These are phyloP conservation scores for Beauveria bassiana DNA, from an alignment of 2,329 filamentous ascomycete species.

Conservation along the genomic window DNA sequence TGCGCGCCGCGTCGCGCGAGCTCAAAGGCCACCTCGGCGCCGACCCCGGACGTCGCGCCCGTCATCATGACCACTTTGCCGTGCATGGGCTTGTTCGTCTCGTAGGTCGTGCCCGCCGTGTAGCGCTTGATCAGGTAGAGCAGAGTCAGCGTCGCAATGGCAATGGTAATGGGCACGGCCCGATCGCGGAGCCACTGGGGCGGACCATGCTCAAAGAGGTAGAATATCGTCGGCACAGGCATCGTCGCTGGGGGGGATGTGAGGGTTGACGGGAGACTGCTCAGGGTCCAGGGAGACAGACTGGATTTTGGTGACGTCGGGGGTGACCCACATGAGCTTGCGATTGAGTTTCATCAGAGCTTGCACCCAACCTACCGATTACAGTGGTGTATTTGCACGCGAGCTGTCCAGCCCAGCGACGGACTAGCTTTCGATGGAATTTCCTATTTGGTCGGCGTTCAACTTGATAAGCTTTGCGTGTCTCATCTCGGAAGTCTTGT, in stretches of 20 bases:
- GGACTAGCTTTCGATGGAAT: too few relatives aligned
- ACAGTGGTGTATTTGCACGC: too few relatives aligned
- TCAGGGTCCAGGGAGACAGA: background rate
- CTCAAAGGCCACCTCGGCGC: slow-evolving; percentile 64
- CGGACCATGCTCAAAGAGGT: slow-evolving; percentile 38
- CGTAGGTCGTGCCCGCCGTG: slow-evolving; percentile 67
- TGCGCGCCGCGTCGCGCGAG: slow-evolving; percentile 81
- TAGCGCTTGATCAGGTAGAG: slow-evolving; percentile 59
- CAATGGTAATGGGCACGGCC: slow-evolving; percentile 34
- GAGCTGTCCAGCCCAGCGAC: too few relatives aligned
- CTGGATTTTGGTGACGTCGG: background rate
- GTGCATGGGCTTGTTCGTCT: slow-evolving; percentile 76
- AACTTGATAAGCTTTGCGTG: too few relatives aligned
- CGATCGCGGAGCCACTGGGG: slow-evolving; percentile 41
- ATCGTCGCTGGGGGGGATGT: slow-evolving; percentile 25
- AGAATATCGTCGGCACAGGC: slow-evolving; percentile 45
- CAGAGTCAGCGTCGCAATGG: slow-evolving; percentile 26
- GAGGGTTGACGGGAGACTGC: background rate
- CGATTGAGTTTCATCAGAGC: background rate
- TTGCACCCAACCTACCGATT: too few relatives aligned
- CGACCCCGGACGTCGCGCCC: slow-evolving; percentile 89
- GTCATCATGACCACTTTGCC: slow-evolving; percentile 92
- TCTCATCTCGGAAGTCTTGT: too few relatives aligned
- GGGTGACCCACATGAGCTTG: slow-evolving; percentile 4
- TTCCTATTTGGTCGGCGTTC: too few relatives aligned